phyloP scores from a whole-genome alignment of 805 yeast species.

The Wickerhamomyces strasburgensis region DNA sequence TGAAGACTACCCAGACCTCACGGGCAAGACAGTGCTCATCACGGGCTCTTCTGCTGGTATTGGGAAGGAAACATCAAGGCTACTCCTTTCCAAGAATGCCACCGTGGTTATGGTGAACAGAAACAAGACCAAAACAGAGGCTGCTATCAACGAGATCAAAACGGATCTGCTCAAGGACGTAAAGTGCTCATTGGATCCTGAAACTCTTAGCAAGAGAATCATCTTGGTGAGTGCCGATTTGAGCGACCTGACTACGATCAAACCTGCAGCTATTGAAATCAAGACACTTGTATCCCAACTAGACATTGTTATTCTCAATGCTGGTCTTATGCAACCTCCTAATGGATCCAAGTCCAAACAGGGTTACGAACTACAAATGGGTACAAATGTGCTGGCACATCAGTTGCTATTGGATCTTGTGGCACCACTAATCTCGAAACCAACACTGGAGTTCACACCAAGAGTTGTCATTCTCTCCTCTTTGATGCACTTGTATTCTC shows the following conservation, averaged over 20 bases:
- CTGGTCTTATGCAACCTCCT: conserved; percentile 41
- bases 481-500: conserved; percentile 29
- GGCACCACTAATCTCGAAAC: conserved; percentile 32
- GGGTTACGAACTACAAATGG: conserved; percentile 43
- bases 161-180: conserved; percentile 19
- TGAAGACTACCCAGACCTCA: conserved; percentile 27
- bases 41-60: conserved; percentile 34
- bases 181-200: conserved; percentile 5
- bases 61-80: conserved; percentile 30
- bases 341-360: conserved; percentile 33
- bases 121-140: conserved; percentile 27
- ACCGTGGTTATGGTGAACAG: conserved; percentile 35
- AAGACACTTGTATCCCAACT: conserved; percentile 22
- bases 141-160: conserved; percentile 26
- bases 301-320: conserved; percentile 38
- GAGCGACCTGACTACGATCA: conserved; percentile 37
- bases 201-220: conserved; percentile 18
- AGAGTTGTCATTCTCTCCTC: conserved; percentile 45
- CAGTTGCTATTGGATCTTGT: conserved; percentile 37
- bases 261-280: conserved; percentile 31
- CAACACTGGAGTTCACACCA: conserved; percentile 28
- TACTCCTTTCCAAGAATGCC: conserved; percentile 30
- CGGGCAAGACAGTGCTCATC: conserved; percentile 22
- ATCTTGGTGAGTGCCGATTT: conserved; percentile 29
- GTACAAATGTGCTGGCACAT: conserved; percentile 43